Conservation (phyloP, 2,329 filamentous ascomycete genomes). For the Fusarium metavorans region DNA sequence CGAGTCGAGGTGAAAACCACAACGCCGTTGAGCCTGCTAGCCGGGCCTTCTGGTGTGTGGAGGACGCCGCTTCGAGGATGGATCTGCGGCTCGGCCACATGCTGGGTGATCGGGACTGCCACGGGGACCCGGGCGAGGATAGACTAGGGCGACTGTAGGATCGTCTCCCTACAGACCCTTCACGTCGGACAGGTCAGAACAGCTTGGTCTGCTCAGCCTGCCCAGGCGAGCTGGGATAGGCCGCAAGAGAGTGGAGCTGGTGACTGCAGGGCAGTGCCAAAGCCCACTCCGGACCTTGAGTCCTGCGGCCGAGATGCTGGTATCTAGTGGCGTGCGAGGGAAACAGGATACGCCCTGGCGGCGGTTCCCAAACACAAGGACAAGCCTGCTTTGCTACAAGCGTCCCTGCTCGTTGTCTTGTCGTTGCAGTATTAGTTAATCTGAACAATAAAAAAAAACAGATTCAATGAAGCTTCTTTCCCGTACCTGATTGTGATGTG, state of each 20-base stretch:
- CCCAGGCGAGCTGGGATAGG: constrained; percentile 16
- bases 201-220: constrained; percentile 33
- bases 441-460: constrained; percentile 48
- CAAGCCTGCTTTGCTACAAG: constrained; percentile 51
- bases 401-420: constrained; percentile 55
- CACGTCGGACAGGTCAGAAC: constrained; percentile 18
- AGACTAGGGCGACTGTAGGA: constrained; percentile 41
- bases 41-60: constrained; percentile 32
- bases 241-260: constrained; percentile 29
- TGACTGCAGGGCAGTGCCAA: constrained; percentile 38
- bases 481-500: background rate
- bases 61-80: constrained; percentile 38
- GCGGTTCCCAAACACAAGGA: constrained; percentile 48
- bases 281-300: constrained; percentile 35
- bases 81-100: constrained; percentile 29
- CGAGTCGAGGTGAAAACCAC: constrained; percentile 34
- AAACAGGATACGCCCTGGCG: constrained; percentile 47
- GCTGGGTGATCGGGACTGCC: constrained; percentile 4
- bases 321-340: constrained; percentile 44
- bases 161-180: constrained; percentile 45
- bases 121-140: constrained; percentile 26
- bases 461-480: constrained; percentile 32
- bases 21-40: constrained; percentile 41
- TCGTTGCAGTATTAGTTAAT: constrained; percentile 59
- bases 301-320: constrained; percentile 51